A percentile compares a stretch with the other conserved stretches of the same genome.
phyloP scores from a whole-genome alignment of 352 stramenopile species.

The Globisporangium sylvaticum region DNA sequence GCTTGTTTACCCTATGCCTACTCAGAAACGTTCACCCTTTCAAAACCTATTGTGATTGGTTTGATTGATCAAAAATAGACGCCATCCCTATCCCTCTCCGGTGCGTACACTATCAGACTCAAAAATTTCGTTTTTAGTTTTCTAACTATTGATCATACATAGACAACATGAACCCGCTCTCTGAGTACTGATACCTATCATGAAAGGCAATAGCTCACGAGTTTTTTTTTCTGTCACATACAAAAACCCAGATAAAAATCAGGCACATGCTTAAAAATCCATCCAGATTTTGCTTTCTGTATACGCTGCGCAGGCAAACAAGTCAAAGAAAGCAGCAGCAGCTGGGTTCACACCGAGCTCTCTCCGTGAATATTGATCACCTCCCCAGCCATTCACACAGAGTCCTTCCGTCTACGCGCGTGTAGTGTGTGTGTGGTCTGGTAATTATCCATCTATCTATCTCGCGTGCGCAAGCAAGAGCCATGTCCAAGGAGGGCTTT shows the following conservation, averaged over 20 bases:
- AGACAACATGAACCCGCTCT: too few relatives aligned
- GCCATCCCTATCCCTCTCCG: too few relatives aligned
- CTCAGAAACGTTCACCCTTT: too few relatives aligned
- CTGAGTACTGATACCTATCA: too few relatives aligned
- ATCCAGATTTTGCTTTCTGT: neutral
- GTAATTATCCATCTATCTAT: neutral
- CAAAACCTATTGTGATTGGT: too few relatives aligned
- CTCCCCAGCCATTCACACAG: neutral
- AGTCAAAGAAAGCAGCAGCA: neutral
- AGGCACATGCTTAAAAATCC: neutral
- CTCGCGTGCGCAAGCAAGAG: too few relatives aligned
- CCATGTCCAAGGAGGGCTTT: constrained; percentile 85
- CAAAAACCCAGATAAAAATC: neutral
- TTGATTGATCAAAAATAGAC: too few relatives aligned
- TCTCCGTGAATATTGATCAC: neutral
- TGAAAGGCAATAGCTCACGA: neutral
- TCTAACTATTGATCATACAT: too few relatives aligned
- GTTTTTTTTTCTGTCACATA: neutral
- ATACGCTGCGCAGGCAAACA: neutral
- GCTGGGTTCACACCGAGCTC: neutral
- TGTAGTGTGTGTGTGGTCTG: neutral
- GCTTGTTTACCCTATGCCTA: too few relatives aligned
- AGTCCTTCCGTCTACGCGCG: neutral
- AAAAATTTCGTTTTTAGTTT: too few relatives aligned
- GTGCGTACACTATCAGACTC: too few relatives aligned